Base-by-base conservation (phyloP, 805 yeast species). In the Yamadazyma philogaea region DNA sequence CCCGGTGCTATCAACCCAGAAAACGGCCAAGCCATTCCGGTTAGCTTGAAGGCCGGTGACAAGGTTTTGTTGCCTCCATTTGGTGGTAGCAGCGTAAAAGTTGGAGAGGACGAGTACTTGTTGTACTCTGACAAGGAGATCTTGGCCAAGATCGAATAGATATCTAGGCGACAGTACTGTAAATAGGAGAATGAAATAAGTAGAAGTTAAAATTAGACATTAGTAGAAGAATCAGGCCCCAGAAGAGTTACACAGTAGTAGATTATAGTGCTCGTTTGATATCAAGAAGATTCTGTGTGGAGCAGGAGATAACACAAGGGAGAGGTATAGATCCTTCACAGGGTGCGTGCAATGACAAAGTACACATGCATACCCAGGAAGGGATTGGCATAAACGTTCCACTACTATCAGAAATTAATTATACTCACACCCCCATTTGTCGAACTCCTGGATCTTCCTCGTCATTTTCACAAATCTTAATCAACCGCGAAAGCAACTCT, bases 91-190 rank as follows among this genome's bases (percentile, higher is more conserved):
- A 70, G 87, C 50, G 78, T 93, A 67, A 89, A 86, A 72, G 79
- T 93, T 56, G 90, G 87, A 55, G 89, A 85, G 47, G 95, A 90
- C 56, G 85, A 79, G 62, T 82, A 74, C 58, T 75, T 86, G 55
- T 74, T 90, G 59, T 89, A 86, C 80, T 85, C 96, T 66, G 98
- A 93, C 70, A 74, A 86, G 59, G 99, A 91, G 71, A 87, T 91
- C 65, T 79, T 93, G 59, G 99, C 98, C 59, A 91, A 88, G 76
- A 81, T 93, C 60, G 82, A 82, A 35, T 45, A 48, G 41, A 30
- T 34, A 24, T 11, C 10, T 24, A 24, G 28, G 28, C 12, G 28
- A 24, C 12, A 5, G 12, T 24, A 24, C n/a, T 34, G 44, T 43
- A 40, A 41, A 31, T 39, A 36, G 34, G 30, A n/a, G 19, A 36